These are phyloP conservation scores for Lasiosphaeris hirsuta DNA, from an alignment of 495 filamentous ascomycete species.

Conservation along the genomic window DNA sequence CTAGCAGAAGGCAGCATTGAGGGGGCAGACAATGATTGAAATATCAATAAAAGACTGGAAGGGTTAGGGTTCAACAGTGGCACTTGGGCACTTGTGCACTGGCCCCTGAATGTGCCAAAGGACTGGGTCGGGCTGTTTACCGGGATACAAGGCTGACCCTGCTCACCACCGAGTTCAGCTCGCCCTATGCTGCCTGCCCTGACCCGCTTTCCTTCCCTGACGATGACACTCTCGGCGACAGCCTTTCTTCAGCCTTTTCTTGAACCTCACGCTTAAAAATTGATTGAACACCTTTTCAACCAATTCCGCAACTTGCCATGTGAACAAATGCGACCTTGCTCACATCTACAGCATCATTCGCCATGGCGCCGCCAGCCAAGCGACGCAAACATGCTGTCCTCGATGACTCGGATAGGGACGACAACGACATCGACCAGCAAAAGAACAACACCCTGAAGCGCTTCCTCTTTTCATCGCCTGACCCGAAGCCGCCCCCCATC, in stretches of 20 bases:
- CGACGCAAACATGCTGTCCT: slow-evolving; percentile 41
- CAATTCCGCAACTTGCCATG: slow-evolving; percentile 7
- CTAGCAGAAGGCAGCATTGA: too few relatives aligned
- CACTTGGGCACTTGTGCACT: too few relatives aligned
- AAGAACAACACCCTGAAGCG: slow-evolving; percentile 38
- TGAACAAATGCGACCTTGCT: slow-evolving; percentile 23
- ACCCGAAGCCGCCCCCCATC: slow-evolving; percentile 20
- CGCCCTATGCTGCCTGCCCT: slow-evolving; percentile 8
- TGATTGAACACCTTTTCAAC: not conserved
- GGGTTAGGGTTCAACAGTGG: slow-evolving; percentile 1
- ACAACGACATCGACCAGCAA: slow-evolving; percentile 27
- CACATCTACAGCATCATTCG: slow-evolving; percentile 15
- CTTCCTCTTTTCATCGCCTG: slow-evolving; percentile 44
- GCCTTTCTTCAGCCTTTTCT: not conserved
- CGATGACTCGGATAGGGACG: slow-evolving; percentile 36
- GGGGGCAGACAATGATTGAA: too few relatives aligned
- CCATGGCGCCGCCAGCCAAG: slow-evolving; percentile 55
- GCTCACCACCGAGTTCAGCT: not conserved
- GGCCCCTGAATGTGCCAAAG: too few relatives aligned
- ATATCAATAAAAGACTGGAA: not conserved
- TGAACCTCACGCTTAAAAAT: slow-evolving; percentile 4
- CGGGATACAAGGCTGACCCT: slow-evolving; percentile 7
- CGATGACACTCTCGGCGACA: not conserved
- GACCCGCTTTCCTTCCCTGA: not conserved
- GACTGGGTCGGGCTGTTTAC: not conserved